phyloP scores from a whole-genome alignment of 2,329 filamentous ascomycete species.

The Metarhizium anisopliae region DNA sequence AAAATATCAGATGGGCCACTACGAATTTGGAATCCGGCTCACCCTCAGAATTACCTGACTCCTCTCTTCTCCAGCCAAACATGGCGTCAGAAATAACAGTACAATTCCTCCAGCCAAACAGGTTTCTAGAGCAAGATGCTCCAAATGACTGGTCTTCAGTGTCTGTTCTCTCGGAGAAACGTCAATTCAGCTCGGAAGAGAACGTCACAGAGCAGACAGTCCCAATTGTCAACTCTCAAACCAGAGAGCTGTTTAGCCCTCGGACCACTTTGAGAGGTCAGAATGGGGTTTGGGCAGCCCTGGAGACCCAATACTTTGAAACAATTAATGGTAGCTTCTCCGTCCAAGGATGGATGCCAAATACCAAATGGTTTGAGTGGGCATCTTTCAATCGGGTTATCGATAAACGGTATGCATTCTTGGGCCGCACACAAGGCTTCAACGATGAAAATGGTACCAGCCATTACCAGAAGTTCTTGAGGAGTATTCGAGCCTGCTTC shows the following conservation, averaged over 20 bases:
- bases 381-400: conserved; percentile 19
- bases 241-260: background rate
- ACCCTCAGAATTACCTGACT: background rate
- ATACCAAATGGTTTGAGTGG: conserved; percentile 25
- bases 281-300: conserved; percentile 23
- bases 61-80: background rate
- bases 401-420: conserved; percentile 15
- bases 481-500: conserved; percentile 29
- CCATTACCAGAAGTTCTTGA: conserved; percentile 14
- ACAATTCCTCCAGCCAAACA: conserved; percentile 6
- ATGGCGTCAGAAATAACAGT: background rate
- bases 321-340: conserved; percentile 29
- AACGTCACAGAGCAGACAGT: background rate
- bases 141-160: background rate
- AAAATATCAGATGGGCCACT: background rate
- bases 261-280: conserved; percentile 14
- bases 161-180: background rate
- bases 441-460: conserved; percentile 2
- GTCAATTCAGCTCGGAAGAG: background rate
- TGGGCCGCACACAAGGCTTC: conserved; percentile 8
- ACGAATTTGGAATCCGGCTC: background rate
- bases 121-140: conserved; percentile 5
- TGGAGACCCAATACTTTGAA: conserved; percentile 26
- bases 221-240: background rate
- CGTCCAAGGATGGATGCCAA: conserved; percentile 35